Evolutionary conservation across 179 eudicot species (phyloP).

Genomic region (Spergularia azorica): DNA sequence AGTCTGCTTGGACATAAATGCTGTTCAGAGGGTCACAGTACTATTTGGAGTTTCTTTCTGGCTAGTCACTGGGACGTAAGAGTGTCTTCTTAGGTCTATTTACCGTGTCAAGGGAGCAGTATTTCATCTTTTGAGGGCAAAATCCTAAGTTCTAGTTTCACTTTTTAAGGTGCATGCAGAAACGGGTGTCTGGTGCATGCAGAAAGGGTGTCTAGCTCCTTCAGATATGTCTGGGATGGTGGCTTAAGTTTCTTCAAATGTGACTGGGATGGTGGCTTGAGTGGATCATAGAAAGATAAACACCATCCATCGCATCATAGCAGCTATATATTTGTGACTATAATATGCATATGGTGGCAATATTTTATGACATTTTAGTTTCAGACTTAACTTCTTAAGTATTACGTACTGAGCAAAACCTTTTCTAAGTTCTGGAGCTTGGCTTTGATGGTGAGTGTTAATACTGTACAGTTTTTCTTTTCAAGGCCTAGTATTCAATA

Average conservation of each 20-base stretch:
- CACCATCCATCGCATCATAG: too few species aligned
- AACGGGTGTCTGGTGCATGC: neutral
- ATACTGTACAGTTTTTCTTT: too few species aligned
- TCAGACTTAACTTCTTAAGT: too few species aligned
- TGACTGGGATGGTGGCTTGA: neutral
- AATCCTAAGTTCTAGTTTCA: neutral
- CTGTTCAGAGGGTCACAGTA: neutral
- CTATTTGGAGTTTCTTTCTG: neutral
- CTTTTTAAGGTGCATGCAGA: neutral
- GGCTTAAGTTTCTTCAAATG: neutral
- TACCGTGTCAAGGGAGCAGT: neutral
- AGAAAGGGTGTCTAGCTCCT: neutral
- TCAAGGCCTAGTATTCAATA: too few species aligned
- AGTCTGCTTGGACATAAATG: neutral
- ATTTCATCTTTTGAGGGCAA: neutral
- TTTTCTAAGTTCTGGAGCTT: too few species aligned
- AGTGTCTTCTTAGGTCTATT: neutral
- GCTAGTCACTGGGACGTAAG: neutral
- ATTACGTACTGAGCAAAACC: too few species aligned
- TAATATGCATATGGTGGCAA: too few species aligned
- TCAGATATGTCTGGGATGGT: neutral
- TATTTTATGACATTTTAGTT: too few species aligned
- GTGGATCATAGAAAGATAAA: too few species aligned
- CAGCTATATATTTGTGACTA: too few species aligned
- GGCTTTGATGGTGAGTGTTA: too few species aligned